Evolutionary conservation across 257 asterid species (phyloP), one percentile per base, ranked within the genome.

Genomic region (Capsicum rhomboideum): DNA sequence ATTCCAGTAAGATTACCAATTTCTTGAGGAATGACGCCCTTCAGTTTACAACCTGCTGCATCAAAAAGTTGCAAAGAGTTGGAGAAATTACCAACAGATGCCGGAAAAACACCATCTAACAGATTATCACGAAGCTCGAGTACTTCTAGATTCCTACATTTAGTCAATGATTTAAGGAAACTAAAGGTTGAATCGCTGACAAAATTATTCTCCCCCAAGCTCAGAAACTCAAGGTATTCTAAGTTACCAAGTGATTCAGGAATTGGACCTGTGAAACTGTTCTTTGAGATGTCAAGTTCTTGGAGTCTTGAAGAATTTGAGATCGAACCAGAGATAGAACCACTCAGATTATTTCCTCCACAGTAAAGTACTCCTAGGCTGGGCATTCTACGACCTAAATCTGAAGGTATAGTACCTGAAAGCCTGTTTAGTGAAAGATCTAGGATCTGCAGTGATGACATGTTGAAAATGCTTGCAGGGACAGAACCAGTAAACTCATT

Each of bases 391-490:
- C 50, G 63, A 37, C 90, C 90, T 78, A 87, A 11, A 34, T 37
- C 13, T 18, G 82, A 52, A 11, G 86, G 85, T 23, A 87, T 23
- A 63, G 78, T 69, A 28, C 90, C 88, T 31, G 85, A 85, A 18
- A 82, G 84, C 40, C 2, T 53, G 72, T 86, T 88, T 2, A 0
- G 0, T 9, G 78, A 26, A 21, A 86, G 21, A 6, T 46, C 18
- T 14, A 86, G 71, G 6, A 0, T 0, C 42, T 52, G 80, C 23
- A 85, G 74, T 21, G 84, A 20, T 20, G 84, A 52, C 7, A 90
- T 88, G 86, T 88, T 88, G 87, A 90, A 88, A 37, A 88, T 54
- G 53, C 85, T 59, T 58, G 28, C 28, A 10, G 88, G 86, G 14
- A 82, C 26, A 2, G 74, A 14, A 6, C 86, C 89, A 3, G 80